Evolutionary conservation across 192 early-diverging fungal species (phyloP).

Genomic region (Backusella psychrophila): DNA sequence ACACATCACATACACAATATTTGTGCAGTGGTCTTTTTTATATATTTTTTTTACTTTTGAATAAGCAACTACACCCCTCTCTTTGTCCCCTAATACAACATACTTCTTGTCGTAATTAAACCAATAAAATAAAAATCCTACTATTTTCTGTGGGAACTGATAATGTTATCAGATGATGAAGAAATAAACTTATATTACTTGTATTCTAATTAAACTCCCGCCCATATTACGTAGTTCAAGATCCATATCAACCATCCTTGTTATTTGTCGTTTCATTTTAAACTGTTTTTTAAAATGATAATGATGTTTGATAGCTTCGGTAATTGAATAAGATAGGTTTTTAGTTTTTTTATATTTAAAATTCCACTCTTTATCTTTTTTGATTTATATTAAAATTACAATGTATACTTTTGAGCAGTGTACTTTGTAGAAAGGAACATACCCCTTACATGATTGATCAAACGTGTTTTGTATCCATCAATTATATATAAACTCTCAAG

Average conservation of each 20-base stretch:
- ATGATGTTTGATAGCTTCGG: background rate
- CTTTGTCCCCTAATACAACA: background rate
- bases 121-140: background rate
- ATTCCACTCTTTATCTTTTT: background rate
- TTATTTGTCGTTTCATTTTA: background rate
- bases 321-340: background rate
- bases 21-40: background rate
- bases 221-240: background rate
- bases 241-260: background rate
- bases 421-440: background rate
- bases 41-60: background rate
- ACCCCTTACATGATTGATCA: background rate
- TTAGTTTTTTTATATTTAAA: background rate
- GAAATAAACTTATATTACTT: background rate
- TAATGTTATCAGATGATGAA: constrained; percentile 1
- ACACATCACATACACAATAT: background rate
- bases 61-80: background rate
- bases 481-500: background rate
- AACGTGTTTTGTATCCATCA: background rate
- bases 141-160: background rate
- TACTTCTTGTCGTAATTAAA: background rate
- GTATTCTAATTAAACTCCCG: background rate
- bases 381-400: background rate
- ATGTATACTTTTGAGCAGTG: background rate
- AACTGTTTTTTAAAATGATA: background rate